Evolutionary conservation across 208 protist species (phyloP), one percentile per base, ranked within the genome.

Genomic region (Trypanosoma mega): DNA sequence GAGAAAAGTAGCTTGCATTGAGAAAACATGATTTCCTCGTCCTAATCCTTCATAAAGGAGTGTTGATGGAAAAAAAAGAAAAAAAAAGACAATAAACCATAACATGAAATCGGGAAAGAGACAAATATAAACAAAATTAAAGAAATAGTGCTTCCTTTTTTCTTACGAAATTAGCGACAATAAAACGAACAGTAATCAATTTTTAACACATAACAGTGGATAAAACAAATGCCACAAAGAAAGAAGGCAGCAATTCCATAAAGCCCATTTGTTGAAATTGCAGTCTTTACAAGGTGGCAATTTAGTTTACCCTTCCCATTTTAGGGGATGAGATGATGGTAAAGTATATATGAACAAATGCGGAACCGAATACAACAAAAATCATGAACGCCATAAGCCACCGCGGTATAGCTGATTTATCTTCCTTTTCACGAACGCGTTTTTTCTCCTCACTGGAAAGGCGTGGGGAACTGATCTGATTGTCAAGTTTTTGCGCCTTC

Each of bases 291-390:
- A n/a, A n/a, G n/a, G n/a, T n/a, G n/a, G n/a, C n/a, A n/a, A n/a
- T n/a, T 33, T 49, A 62, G 3, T 7, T 45, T 23, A 23, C 16
- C 43, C 45, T 24, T 41, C 46, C 30, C 79, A 89, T 82, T 36
- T 74, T 86, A 7, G 87, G 87, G 0, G 84, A 88, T 11, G 66
- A 66, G 1, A 74, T 44, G 23, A 92, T 66, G 16, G 73, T 73
- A 50, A 89, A 87, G 63, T 90, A 93, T 7, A 93, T 67, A 37
- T 93, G 80, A 11, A 93, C 79, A 21, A 93, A 16, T 9, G 73
- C 66, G 1, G 81, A 88, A 18, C 85, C 85, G 11, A 93, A 21
- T 29, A 95, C 71, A 41, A 91, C 52, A 34, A 82, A 76, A 5
- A 82, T n/a, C 73, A 95, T 78, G 34, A 73, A 66, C 47, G 71